A percentile compares a stretch with the other conserved stretches of the same genome.
phyloP scores from a whole-genome alignment of 208 protist species.

The Leishmania gerbilli region DNA sequence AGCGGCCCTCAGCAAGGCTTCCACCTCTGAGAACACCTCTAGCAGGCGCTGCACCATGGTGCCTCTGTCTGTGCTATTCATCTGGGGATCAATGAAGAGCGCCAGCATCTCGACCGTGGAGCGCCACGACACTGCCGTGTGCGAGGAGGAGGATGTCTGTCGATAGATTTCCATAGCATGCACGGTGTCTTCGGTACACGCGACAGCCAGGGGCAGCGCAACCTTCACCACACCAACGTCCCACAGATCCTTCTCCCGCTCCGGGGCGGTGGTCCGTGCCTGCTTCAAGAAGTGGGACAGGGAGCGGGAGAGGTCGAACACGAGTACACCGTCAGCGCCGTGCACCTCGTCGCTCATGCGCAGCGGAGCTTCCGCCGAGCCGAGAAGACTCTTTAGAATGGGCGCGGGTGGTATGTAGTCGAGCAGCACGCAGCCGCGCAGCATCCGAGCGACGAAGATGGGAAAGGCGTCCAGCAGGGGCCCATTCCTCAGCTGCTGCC shows the following conservation, averaged over 20 bases:
- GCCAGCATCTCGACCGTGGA: conserved; percentile 53
- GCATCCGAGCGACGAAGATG: conserved; percentile 46
- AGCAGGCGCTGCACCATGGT: conserved; percentile 42
- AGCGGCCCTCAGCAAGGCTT: conserved; percentile 20
- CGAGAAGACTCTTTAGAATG: conserved; percentile 40
- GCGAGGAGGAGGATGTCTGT: conserved; percentile 8
- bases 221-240: conserved; percentile 31
- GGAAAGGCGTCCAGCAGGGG: conserved; percentile 38
- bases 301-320: conserved; percentile 77
- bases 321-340: conserved; percentile 36
- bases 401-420: conserved; percentile 43
- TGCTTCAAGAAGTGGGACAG: conserved; percentile 55
- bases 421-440: conserved; percentile 62
- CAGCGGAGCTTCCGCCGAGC: background rate
- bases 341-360: conserved; percentile 16
- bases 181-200: conserved; percentile 22
- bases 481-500: conserved; percentile 8
- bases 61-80: conserved; percentile 25
- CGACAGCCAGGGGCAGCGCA: conserved; percentile 45
- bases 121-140: conserved; percentile 68
- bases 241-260: conserved; percentile 43
- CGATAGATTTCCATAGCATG: background rate
- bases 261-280: conserved; percentile 17
- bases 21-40: conserved; percentile 30
- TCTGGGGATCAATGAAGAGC: conserved; percentile 51